Conservation (phyloP, 345 rosid genomes). For the Barbarea vulgaris region DNA sequence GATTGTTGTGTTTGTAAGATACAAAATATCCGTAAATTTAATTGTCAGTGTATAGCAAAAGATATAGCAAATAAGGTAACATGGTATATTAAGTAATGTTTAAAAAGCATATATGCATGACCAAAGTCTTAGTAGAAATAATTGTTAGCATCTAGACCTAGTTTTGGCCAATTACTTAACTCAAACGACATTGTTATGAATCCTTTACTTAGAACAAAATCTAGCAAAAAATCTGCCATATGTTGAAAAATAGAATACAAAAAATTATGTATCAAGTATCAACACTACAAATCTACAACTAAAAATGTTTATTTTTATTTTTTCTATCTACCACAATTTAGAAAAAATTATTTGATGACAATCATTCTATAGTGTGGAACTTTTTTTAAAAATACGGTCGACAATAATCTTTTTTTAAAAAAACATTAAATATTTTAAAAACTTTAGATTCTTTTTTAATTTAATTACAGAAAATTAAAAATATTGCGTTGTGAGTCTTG, state of each 20-base stretch:
- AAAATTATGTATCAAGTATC: background rate
- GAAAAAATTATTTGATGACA: background rate
- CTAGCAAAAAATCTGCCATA: background rate
- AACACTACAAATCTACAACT: background rate
- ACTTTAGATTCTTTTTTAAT: too few relatives aligned
- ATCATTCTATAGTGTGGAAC: background rate
- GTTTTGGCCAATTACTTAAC: background rate
- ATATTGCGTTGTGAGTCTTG: too few relatives aligned
- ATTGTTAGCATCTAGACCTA: background rate
- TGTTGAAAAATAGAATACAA: background rate
- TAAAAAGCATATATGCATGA: background rate
- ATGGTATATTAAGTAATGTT: background rate
- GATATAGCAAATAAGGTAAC: background rate
- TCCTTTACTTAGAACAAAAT: background rate
- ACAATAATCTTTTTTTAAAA: too few relatives aligned
- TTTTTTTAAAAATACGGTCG: too few relatives aligned
- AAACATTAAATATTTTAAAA: too few relatives aligned
- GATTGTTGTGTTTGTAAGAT: background rate
- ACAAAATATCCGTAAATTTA: background rate
- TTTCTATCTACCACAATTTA: background rate
- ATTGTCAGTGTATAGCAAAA: background rate
- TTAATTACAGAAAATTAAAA: too few relatives aligned
- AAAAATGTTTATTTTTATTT: background rate
- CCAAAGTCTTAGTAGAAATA: background rate
- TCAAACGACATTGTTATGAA: background rate